phyloP scores from a whole-genome alignment of 2,329 filamentous ascomycete species.

The Nemania sp. region DNA sequence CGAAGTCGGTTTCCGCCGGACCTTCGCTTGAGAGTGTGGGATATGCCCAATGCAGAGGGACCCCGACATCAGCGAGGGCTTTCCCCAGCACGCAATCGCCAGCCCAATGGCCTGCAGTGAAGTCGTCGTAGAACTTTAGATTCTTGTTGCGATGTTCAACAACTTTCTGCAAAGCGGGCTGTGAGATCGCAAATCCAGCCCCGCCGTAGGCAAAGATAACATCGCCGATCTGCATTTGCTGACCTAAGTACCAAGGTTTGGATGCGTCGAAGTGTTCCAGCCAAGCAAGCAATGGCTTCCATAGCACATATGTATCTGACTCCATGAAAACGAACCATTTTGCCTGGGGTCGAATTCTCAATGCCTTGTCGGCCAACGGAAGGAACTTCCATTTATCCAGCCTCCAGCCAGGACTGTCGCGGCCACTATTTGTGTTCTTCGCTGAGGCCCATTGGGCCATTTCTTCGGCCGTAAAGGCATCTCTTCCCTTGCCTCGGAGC shows the following conservation, averaged over 20 bases:
- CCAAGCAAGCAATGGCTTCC: conserved; percentile 57
- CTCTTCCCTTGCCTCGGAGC: conserved; percentile 46
- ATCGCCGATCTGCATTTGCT: conserved; percentile 54
- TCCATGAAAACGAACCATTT: conserved; percentile 65
- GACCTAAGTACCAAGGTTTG: conserved; percentile 56
- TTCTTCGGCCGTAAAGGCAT: conserved; percentile 44
- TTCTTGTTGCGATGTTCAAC: conserved; percentile 47
- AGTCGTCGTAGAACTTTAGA: conserved; percentile 47
- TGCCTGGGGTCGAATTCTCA: conserved; percentile 46
- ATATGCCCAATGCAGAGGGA: conserved; percentile 50
- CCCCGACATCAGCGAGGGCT: conserved; percentile 49
- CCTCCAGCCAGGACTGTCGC: conserved; percentile 52
- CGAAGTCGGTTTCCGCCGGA: conserved; percentile 47
- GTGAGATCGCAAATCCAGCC: conserved; percentile 55
- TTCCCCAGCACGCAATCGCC: conserved; percentile 55
- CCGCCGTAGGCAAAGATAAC: conserved; percentile 57
- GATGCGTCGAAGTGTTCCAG: conserved; percentile 52
- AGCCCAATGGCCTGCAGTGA: conserved; percentile 51
- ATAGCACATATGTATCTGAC: conserved; percentile 60
- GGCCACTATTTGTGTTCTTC: conserved; percentile 36
- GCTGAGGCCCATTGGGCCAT: conserved; percentile 34
- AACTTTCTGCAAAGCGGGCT: conserved; percentile 49
- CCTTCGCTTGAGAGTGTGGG: conserved; percentile 48
- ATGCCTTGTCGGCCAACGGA: conserved; percentile 55
- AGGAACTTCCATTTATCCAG: conserved; percentile 63